Evolutionary conservation across 1,284 basidiomycete species (phyloP).

Genomic region (Pseudozyma pruni): DNA sequence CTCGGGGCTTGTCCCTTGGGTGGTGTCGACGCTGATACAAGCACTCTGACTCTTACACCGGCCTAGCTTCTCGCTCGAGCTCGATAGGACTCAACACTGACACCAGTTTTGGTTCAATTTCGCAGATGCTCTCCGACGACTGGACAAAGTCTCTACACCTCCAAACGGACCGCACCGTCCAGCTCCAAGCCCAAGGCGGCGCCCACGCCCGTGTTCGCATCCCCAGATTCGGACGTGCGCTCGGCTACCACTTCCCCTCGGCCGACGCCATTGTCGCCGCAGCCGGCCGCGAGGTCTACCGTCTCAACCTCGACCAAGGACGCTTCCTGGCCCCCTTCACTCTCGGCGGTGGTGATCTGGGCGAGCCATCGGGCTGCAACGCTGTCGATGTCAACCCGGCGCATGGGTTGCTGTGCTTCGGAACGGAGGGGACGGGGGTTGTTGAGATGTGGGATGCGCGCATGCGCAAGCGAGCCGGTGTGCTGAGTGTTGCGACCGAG

Average conservation of each 20-base stretch:
- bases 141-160: constrained; percentile 99
- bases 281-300: constrained; percentile 85
- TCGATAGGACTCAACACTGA: not conserved
- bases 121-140: constrained; percentile 91
- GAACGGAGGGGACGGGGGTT: constrained; percentile 79
- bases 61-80: not conserved
- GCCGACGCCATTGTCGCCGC: constrained; percentile 82
- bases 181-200: constrained; percentile 92
- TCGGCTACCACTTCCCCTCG: constrained; percentile 88
- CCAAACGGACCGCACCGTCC: constrained; percentile 92
- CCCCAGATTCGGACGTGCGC: constrained; percentile 89
- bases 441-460: constrained; percentile 97
- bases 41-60: constrained; percentile 39
- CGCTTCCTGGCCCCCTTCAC: constrained; percentile 74
- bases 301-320: constrained; percentile 94
- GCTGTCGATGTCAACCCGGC: constrained; percentile 91
- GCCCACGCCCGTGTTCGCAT: constrained; percentile 92
- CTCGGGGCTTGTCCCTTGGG: constrained; percentile 8
- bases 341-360: constrained; percentile 68
- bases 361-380: constrained; percentile 80
- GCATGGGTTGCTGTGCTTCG: constrained; percentile 90
- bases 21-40: constrained; percentile 43
- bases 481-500: constrained; percentile 78
- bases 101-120: not conserved
- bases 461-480: constrained; percentile 79